Base-by-base conservation (phyloP, 352 stramenopile species). In the Phytophthora vignae region DNA sequence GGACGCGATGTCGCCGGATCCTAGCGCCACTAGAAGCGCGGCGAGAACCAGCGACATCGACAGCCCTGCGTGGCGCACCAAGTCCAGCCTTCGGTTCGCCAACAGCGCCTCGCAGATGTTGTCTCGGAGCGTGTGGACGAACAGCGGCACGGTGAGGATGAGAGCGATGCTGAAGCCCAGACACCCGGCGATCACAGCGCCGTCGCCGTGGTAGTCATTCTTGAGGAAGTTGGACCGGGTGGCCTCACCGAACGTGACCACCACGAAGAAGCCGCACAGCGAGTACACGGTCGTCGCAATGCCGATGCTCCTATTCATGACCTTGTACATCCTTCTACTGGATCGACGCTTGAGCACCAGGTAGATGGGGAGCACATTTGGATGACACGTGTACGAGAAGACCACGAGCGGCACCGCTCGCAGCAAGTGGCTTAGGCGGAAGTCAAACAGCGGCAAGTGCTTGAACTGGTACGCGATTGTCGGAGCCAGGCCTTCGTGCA, bases 281-380 rank as follows among this genome's bases (percentile, higher is more conserved):
- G 78, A 69, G 70, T 97, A 97, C 31, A 96, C 83, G 0, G 77
- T 67, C 2, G 85, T 88, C 7, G 88, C 90, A 38, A 96, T 80
- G 17, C 81, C 87, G 56, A 97, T 85, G 67, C 88, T 94, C 48
- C 90, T 87, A 62, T 95, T 91, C 79, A 96, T 91, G 33, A 97
- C 87, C 64, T 97, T 97, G 82, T 91, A 93, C 89, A 96, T 97
- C 29, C 90, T 86, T 44, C 69, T 76, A 53, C 82, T 94, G 12
- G 89, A 96, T 2, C 85, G 88, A 40, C 85, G 84, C 73, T 97
- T 95, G 56, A 97, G 90, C 50, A 96, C 87, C 54, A 96, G 73
- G 69, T 96, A 97, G 53, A 97, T 97, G 8, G 90, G 90, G 17
- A 96, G 79, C 31, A 97, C 87, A 69, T 96, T 97, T 15, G 90